Evolutionary conservation across 805 yeast genomes (phyloP), one percentile per base, ranked within the genome.

Genomic region (Candida lessepsii): DNA sequence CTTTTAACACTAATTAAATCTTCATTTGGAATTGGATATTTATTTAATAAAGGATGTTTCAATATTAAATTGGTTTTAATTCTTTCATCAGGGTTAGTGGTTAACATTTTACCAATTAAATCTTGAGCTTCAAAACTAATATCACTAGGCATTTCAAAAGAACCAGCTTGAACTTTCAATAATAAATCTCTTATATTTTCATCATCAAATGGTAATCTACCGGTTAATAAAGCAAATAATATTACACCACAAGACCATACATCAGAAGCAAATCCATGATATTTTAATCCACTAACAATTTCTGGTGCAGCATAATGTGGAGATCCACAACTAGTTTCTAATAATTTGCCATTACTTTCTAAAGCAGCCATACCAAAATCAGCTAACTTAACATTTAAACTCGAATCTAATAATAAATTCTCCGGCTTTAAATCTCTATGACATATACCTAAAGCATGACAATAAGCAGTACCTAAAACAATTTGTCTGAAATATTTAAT

Each of bases 291-390:
- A 52, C 81, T 74, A 14, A 86, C 91, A 47, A 86, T 85, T 61
- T 86, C 95, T 0, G 95, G 95, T 2, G 95, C 86, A 5, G 93
- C 93, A 60, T 86, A 86, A 65, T 86, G 95, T 14, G 95, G 95
- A 16, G 90, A 83, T 3, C 95, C 95, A 66, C 95, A 86, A 11
- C 87, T 80, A 4, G 95, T 86, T 58, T 83, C 88, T 39, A 86
- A 66, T 40, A 86, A 63, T 57, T 77, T 76, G 39, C 81, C 86
- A 41, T 78, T 78, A 46, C 80, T 74, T 57, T 86, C 91, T 45
- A 86, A 67, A 16, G 93, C 93, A 19, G 95, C 95, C 95, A 86
- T 86, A 40, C 95, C 95, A 55, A 86, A 86, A 63, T 86, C 95
- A 3, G 93, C 93, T 49, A 86, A 78, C 53, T 85, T 85, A 40